Evolutionary conservation across 2,329 filamentous ascomycete genomes (phyloP), one percentile per base, ranked within the genome.

Genomic region (Ophiosphaerella korrae): DNA sequence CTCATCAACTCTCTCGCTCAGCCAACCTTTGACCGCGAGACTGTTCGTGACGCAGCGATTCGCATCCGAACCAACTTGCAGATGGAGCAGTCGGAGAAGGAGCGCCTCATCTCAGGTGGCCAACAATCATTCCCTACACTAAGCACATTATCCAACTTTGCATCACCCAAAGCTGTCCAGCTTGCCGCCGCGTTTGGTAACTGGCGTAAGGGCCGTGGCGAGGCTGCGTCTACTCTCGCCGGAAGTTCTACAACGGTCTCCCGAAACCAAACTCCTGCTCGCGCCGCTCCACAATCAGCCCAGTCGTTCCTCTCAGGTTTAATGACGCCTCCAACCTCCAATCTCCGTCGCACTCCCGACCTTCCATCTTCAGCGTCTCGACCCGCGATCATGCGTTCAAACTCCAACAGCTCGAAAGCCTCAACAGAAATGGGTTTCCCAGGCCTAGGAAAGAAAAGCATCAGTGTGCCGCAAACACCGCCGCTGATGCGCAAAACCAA

Each of bases 121-220:
- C 67, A 66, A 38, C 73, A 78, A 52, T 84, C 80, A 46, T 80
- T 94, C 61, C 89, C 90, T 4, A 90, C 89, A 35, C 83, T 96
- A 36, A 88, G 90, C 1, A 88, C 88, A 40, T 84, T 90, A 29
- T 86, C 92, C 40, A 86, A 84, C 58, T 85, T 92, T 57, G 88
- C 90, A 9, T 89, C 90, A 2, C 93, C 92, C 3, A 87, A 91
- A 29, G 88, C 96, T 13, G 90, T 90, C 5, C 88, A 96, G 69
- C 88, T 96, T 21, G 90, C 91, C n/a, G 91, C 92, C n/a, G 93
- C 92, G n/a, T 96, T 92, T 85, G 92, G 91, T 40, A 96, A 88
- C 73, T 97, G 93, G 93, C 87, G 92, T 45, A 93, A 88, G 70
- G 84, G 82, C 21, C 75, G 77, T 55, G 75, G 77, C 36, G 75